Base-by-base conservation (phyloP, 768 basidiomycete species). In the Cyclocybe aegerita region DNA sequence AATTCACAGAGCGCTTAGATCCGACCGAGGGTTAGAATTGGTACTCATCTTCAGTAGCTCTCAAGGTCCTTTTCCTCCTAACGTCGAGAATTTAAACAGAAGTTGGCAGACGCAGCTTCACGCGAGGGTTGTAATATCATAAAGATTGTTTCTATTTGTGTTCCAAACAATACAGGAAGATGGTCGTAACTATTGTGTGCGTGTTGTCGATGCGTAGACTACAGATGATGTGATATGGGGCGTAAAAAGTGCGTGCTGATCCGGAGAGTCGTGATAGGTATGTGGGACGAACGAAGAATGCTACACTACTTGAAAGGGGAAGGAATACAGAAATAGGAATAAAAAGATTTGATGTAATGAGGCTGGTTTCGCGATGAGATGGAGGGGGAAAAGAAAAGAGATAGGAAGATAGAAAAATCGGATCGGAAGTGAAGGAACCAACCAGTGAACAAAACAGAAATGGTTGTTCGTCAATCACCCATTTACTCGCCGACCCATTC, bases 401-500 rank as follows among this genome's bases (percentile, higher is more conserved):
- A 39, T 39, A 17, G 34, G 32, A 44, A 33, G 23, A 31, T 15
- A 38, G 47, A 12, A n/a, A 39, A 49, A 36, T 15, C 14, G 12
- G 42, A 16, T 40, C n/a, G 39, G 17, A 31, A 52, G 48, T n/a
- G 32, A 9, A 39, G n/a, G n/a, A n/a, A n/a, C n/a, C n/a, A n/a
- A n/a, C n/a, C n/a, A n/a, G 31, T 6, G 8, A 34, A 48, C 39
- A 41, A 23, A 23, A 23, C 1, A 23, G 23, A 23, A 23, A 23
- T 3, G 23, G 23, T 23, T 23, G 23, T 23, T 23, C 4, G 3
- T 23, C 23, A 23, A 23, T 23, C 23, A 40, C 9, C 16, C 36
- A 44, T 34, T 50, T 48, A 64, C 39, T 65, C 60, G 42, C 68
- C 60, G 43, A 68, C 58, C 71, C 71, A 73, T 63, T 90, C 90